Evolutionary conservation across 2,329 filamentous ascomycete genomes (phyloP), one percentile per base, ranked within the genome.

Genomic region (Monilinia vaccinii-corymbosi): DNA sequence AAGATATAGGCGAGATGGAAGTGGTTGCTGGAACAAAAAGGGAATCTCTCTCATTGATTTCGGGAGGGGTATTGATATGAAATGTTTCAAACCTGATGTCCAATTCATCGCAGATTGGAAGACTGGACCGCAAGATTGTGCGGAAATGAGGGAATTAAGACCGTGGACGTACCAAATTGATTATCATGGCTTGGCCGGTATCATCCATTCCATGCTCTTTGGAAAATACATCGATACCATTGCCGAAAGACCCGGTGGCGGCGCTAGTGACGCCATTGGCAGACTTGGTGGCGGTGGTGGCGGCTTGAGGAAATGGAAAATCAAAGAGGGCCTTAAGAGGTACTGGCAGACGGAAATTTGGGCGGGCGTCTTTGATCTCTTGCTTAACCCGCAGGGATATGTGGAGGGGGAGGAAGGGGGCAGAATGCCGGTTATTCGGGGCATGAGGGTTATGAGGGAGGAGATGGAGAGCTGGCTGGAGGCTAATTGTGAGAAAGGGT

Each of bases 81-180:
- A 84, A 61, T 85, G 83, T 3, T 99, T 97, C 76, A 75, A 76
- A 3, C 79, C 86, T 0, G 82, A 86, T 46, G 90, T 93, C 13
- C 86, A 87, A 66, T 99, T 99, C 77, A 84, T 97, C 62, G 94
- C 93, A 0, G 94, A 99, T 75, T 99, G 94, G 94, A 89, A 94
- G 73, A 91, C 90, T 0, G 84, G 83, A 18, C 81, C 88, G 28
- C 87, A 91, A 56, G 94, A 99, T 74, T 99, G 94, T 73, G 87
- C 89, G 21, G 94, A 99, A 78, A 96, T 97, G 83, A 87, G 92
- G 50, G 93, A 99, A 75, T 83, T 91, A 60, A 82, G 93, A 1
- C 91, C 92, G 0, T 99, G 94, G 94, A 97, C 93, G 1, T 97
- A 91, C 78, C 94, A 99, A 73, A 90, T 97, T 66, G 94, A 99